These are phyloP conservation scores for Irpex lacteus DNA, from an alignment of 1,284 basidiomycete species.

Conservation along the genomic window DNA sequence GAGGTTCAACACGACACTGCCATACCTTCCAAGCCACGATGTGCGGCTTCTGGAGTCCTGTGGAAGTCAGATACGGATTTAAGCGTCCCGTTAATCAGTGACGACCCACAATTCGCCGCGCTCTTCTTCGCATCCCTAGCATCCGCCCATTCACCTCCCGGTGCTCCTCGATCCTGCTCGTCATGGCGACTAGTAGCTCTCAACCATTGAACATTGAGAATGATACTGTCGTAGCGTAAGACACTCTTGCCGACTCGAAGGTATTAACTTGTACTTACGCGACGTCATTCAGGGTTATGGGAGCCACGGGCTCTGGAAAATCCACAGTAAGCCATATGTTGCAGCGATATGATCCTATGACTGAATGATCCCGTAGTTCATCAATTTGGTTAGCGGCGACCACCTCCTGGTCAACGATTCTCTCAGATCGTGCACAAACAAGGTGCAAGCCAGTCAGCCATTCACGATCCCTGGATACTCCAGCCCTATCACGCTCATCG, in stretches of 20 bases:
- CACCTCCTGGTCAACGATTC: constrained; percentile 10
- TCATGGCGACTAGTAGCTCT: background rate
- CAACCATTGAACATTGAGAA: background rate
- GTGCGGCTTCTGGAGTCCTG: too few relatives aligned
- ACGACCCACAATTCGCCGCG: background rate
- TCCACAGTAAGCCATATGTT: background rate
- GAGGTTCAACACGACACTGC: background rate
- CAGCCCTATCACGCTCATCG: constrained; percentile 23
- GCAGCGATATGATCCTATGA: too few relatives aligned
- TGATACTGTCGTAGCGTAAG: background rate
- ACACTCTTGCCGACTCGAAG: too few relatives aligned
- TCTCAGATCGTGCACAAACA: constrained; percentile 15
- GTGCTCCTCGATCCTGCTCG: background rate
- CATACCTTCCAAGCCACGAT: background rate
- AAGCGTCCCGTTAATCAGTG: background rate
- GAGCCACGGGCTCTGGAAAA: background rate
- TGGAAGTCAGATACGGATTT: background rate
- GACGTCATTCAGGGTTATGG: background rate
- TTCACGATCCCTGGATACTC: constrained; percentile 26
- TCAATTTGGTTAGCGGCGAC: constrained; percentile 16
- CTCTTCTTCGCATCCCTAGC: background rate
- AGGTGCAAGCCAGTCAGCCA: constrained; percentile 23
- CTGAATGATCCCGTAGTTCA: constrained; percentile 9
- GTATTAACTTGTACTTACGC: background rate
- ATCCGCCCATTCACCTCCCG: background rate